Evolutionary conservation across 257 asterid genomes (phyloP).

Genomic region (Nicotiana benthamiana): DNA sequence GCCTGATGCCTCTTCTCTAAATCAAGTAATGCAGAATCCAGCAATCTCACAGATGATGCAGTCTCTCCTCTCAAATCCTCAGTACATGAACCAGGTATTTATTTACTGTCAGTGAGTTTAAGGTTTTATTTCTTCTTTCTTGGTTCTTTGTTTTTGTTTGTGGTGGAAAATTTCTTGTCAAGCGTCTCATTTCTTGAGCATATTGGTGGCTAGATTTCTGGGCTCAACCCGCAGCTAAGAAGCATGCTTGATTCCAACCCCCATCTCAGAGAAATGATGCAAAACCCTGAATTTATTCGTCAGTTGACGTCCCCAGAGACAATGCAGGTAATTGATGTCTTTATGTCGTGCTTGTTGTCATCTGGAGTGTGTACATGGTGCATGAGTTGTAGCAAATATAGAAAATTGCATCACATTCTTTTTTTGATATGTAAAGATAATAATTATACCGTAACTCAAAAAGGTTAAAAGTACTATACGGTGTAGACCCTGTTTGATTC

Average conservation of each 20-base stretch:
- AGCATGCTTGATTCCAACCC: constrained; percentile 40
- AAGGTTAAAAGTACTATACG: background rate
- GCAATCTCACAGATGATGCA: constrained; percentile 40
- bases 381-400: background rate
- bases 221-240: constrained; percentile 34
- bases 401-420: background rate
- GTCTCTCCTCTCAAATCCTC: constrained; percentile 40
- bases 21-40: constrained; percentile 46
- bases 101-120: background rate
- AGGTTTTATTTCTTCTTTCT: background rate
- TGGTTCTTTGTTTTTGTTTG: background rate
- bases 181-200: background rate
- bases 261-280: constrained; percentile 45
- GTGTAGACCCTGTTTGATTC: too few relatives aligned
- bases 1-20: constrained; percentile 32
- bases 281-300: constrained; percentile 44
- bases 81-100: constrained; percentile 44
- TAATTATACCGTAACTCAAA: background rate
- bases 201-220: constrained; percentile 25
- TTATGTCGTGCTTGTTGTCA: background rate
- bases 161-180: background rate
- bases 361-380: background rate
- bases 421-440: background rate
- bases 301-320: constrained; percentile 42
- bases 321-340: constrained; percentile 32